These are phyloP conservation scores for Alternaria conjuncta DNA, from an alignment of 2,329 filamentous ascomycete species.

Conservation along the genomic window DNA sequence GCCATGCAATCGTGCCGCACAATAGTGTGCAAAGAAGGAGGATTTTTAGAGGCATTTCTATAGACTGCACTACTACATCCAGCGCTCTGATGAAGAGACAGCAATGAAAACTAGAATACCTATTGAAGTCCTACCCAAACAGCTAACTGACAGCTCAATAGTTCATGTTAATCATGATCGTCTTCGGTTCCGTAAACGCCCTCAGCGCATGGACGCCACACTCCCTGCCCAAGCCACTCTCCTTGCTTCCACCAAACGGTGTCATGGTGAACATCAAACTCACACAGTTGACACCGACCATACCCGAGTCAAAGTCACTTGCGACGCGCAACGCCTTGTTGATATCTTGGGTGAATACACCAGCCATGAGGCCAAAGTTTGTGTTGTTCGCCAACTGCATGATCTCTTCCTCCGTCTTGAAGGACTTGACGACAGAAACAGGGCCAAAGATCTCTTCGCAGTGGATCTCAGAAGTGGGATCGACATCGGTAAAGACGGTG, in stretches of 20 bases:
- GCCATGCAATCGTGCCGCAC: neutral
- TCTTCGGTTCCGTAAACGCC: constrained; percentile 59
- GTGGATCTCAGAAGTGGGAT: constrained; percentile 43
- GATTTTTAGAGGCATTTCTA: neutral
- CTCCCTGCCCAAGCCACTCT: constrained; percentile 59
- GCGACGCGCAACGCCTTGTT: constrained; percentile 45
- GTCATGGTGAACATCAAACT: constrained; percentile 47
- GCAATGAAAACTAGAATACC: neutral
- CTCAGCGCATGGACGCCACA: constrained; percentile 57
- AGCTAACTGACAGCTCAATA: constrained; percentile 20
- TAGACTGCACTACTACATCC: neutral
- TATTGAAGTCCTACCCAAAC: neutral
- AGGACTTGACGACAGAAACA: constrained; percentile 43
- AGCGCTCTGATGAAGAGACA: neutral
- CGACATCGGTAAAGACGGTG: constrained; percentile 45
- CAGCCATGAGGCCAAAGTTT: constrained; percentile 48
- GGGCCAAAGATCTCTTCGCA: constrained; percentile 50
- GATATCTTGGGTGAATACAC: constrained; percentile 50
- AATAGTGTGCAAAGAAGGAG: no score
- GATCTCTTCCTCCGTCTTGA: constrained; percentile 50
- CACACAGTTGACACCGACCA: constrained; percentile 45
- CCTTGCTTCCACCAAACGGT: constrained; percentile 61
- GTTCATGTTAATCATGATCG: constrained; percentile 55
- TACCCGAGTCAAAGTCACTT: constrained; percentile 42
- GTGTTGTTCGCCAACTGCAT: constrained; percentile 49